Evolutionary conservation across 129 eudicot species (phyloP), one percentile per base, ranked within the genome.

Genomic region (Tagetes patula): DNA sequence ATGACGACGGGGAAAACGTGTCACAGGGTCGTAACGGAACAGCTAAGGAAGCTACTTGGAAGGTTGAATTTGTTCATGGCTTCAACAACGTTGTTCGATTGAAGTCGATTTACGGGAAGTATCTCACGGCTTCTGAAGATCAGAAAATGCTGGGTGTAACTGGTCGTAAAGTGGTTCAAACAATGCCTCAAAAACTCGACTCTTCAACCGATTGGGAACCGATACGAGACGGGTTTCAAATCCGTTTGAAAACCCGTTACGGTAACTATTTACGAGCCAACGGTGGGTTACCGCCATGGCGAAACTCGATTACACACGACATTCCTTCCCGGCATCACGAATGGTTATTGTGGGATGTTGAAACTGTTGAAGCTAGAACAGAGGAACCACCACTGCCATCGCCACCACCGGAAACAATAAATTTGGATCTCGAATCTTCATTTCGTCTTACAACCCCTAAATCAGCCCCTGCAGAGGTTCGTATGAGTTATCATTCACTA

Each of bases 171-270:
- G 91, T 86, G 9, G 68, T 73, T 42, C 96, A 84, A 66, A 79
- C 71, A 0, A 2, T 56, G 58, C 91, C 91, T 1, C 62, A 32
- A 10, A 83, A 73, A 40, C 70, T 86, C 2, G 81, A 84, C 56
- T 88, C 96, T 1, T 83, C 88, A 0, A n/a, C 79, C 36, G 87
- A 85, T 39, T 88, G 96, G 96, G 91, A 88, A 52, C 91, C 91
- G 14, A 50, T 84, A 8, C 76, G 87, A 4, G 88, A 83, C 2
- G 88, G 91, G 46, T 64, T 77, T 42, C 84, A 76, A 36, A 83
- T 81, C 4, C 80, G 71, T 71, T 68, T 88, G 0, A 85, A 85
- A 71, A 85, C 86, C 4, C 80, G 91, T 12, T 85, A 88, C 13
- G 95, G 91, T 8, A 83, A 85, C 13, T 88, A 53, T 70, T 36